These are phyloP conservation scores for Lecanicillium sp. DNA, from an alignment of 2,329 filamentous ascomycete genomes.

Conservation along the genomic window DNA sequence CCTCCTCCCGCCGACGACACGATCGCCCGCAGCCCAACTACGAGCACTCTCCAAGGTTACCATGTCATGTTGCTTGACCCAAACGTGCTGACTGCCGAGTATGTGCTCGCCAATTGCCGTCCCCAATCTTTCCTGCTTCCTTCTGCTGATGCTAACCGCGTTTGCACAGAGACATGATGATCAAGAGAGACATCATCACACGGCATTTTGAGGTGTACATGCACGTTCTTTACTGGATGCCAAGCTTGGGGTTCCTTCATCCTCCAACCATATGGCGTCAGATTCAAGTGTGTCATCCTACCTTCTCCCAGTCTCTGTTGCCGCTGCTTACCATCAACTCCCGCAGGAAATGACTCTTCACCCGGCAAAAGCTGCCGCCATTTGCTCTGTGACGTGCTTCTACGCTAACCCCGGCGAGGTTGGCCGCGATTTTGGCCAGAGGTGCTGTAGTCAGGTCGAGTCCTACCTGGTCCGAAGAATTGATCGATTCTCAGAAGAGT, in stretches of 20 bases:
- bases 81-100: conserved; percentile 24
- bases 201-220: conserved; percentile 35
- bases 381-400: conserved; percentile 33
- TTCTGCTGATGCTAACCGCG: too few relatives aligned
- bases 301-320: neutral
- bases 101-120: conserved; percentile 12
- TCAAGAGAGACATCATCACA: conserved; percentile 29
- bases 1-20: conserved; percentile 6
- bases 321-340: neutral
- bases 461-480: conserved; percentile 35
- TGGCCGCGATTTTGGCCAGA: conserved; percentile 30
- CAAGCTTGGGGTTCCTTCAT: conserved; percentile 34
- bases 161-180: conserved; percentile 26
- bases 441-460: conserved; percentile 34
- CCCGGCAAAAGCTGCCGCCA: conserved; percentile 30
- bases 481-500: conserved; percentile 29
- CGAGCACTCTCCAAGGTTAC: conserved; percentile 15
- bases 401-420: conserved; percentile 29
- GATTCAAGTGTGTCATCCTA: conserved; percentile 27
- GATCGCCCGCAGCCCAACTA: conserved; percentile 17
- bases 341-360: conserved; percentile 28
- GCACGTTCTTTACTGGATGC: conserved; percentile 32
- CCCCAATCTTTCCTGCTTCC: conserved; percentile 2
- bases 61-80: conserved; percentile 21
- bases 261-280: conserved; percentile 28